Evolutionary conservation across 164 flowering plant species (phyloP).

Genomic region (Saururus chinensis): DNA sequence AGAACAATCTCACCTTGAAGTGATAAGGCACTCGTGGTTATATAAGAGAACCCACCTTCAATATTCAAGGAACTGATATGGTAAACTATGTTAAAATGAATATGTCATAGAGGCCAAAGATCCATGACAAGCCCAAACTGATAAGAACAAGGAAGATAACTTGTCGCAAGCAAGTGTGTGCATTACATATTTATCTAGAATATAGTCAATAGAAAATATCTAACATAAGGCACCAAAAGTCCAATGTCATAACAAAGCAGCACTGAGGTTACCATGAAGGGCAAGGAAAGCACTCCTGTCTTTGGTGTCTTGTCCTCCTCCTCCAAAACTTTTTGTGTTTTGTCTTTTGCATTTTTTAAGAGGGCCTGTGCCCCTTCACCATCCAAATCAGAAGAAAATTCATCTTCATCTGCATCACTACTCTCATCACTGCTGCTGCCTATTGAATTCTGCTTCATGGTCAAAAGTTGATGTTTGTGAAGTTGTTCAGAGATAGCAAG

Average conservation of each 20-base stretch:
- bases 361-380: constrained; percentile 36
- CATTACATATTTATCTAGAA: background rate
- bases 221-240: background rate
- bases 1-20: background rate
- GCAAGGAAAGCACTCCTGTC: constrained; percentile 70
- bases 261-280: constrained; percentile 62
- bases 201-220: background rate
- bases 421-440: constrained; percentile 58
- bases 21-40: too few species aligned
- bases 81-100: background rate
- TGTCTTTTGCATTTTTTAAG: constrained; percentile 55
- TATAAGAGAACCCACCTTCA: too few species aligned
- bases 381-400: constrained; percentile 27
- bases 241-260: background rate
- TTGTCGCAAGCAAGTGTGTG: background rate
- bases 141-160: background rate
- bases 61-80: too few species aligned
- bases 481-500: constrained; percentile 83
- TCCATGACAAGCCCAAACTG: background rate
- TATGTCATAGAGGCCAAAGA: background rate
- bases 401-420: constrained; percentile 51
- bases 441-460: constrained; percentile 75
- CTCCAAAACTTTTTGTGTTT: constrained; percentile 44
- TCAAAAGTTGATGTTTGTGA: constrained; percentile 54
- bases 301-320: constrained; percentile 56